These are phyloP conservation scores for Pythium angustatum DNA, from an alignment of 352 stramenopile genomes.

Conservation along the genomic window DNA sequence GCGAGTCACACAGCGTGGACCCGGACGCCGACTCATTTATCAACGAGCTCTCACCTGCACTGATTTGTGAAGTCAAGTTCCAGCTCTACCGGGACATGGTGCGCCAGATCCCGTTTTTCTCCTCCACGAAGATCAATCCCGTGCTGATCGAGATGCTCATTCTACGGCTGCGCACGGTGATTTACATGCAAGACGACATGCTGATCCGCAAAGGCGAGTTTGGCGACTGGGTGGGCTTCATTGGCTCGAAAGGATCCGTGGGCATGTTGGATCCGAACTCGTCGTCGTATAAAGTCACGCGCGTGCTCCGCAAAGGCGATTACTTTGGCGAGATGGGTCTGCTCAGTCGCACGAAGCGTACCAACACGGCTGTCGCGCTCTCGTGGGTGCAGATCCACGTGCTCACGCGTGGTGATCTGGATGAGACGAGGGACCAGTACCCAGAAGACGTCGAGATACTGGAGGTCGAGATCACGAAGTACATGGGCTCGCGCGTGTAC, in stretches of 20 bases:
- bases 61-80: constrained; percentile 81
- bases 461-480: constrained; percentile 73
- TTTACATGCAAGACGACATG: constrained; percentile 84
- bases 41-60: constrained; percentile 67
- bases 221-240: constrained; percentile 84
- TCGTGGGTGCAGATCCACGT: constrained; percentile 79
- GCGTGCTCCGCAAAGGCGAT: constrained; percentile 68
- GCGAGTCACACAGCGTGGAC: constrained; percentile 62
- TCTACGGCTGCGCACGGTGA: constrained; percentile 61
- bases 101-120: constrained; percentile 78
- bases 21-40: constrained; percentile 76
- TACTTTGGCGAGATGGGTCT: constrained; percentile 74
- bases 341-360: constrained; percentile 57
- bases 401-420: constrained; percentile 51
- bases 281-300: constrained; percentile 49
- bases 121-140: constrained; percentile 54
- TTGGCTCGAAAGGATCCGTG: constrained; percentile 66
- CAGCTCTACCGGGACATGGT: constrained; percentile 77
- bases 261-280: constrained; percentile 61
- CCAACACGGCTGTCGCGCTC: constrained; percentile 59
- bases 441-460: constrained; percentile 58
- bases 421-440: constrained; percentile 66
- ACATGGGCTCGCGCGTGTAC: constrained; percentile 48
- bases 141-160: constrained; percentile 81
- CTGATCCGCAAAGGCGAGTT: constrained; percentile 80